Base-by-base conservation (phyloP, 2,329 filamentous ascomycete species). In the Aspergillus aculeatus region DNA sequence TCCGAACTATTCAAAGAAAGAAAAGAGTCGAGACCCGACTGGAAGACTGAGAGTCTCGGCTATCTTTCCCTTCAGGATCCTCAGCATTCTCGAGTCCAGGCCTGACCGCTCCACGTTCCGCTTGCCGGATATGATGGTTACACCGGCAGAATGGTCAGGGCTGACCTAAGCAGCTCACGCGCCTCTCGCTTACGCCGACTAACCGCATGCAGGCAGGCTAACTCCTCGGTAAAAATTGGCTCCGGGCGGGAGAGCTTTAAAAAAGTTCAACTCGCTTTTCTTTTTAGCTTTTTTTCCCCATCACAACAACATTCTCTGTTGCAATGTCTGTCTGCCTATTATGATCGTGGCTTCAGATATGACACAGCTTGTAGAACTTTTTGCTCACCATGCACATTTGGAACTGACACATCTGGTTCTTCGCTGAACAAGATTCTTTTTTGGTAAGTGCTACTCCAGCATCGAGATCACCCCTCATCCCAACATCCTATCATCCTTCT, bases 401-500 rank as follows among this genome's bases (percentile, higher is more conserved):
- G 41, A 35, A 63, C 57, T 61, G 52, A 62, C 59, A 24, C 11
- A 41, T 12, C 26, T 52, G 48, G 55, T 35, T 35, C 48, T 50
- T 41, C 50, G 47, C 54, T 55, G 53, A 44, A 41, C 24, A 53
- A 31, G 47, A 41, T 24, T 11, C 10, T 12, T 52, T 26, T 31
- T 52, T 69, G 73, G 74, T 75, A 70, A 73, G 73, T 65, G 48
- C 41, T n/a, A 19, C 54, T 56, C 38, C 35, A 32, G 14, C 48
- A 49, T 53, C 35, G 26, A 54, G 26, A 53, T 49, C 24, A 47
- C 52, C 47, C 51, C 55, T 57, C 56, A 29, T 26, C 54, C 59
- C 49, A 62, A 63, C 66, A 73, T 81, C 12, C 16, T n/a, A 16
- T 44, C 38, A 44, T 44, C 78, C 44, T 56, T 66, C 79, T 76